Evolutionary conservation across 2,329 filamentous ascomycete genomes (phyloP), one percentile per base, ranked within the genome.

Genomic region (Bertia moriformis): DNA sequence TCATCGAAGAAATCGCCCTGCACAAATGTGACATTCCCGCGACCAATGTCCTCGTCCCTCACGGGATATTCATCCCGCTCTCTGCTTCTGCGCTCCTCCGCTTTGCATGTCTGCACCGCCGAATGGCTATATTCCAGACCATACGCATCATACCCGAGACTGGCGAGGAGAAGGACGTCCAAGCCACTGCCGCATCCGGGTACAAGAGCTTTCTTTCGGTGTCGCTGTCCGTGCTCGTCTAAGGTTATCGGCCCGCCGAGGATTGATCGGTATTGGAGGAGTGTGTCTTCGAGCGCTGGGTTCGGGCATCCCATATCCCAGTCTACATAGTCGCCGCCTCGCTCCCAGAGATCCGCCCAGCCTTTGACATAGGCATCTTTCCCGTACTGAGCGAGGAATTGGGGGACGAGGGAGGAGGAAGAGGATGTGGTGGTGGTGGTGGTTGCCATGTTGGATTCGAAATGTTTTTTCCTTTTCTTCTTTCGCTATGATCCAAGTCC

Each of bases 181-280:
- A 91, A 81, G 4, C 86, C 87, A 37, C 73, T 71, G 0, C 86
- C 87, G 56, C 86, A 93, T 4, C 85, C 86, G 0, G 86, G 83
- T 0, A 93, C 80, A 5, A 93, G 63, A 1, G 79, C 85, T 41
- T 62, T 65, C 48, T 69, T 71, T 40, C 59, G 47, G 15, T 35
- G 17, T 7, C 10, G 7, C 7, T 35, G 12, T 7, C 32, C 32
- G 10, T 35, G 32, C 15, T 7, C 32, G 15, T 35, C 32, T 13
- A 46, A 39, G 7, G 49, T 38, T 27, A 57, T 43, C 3, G 56
- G 46, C 1, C 45, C 48, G 2, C 61, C 61, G 19, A 69, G 48
- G 3, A 60, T 50, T 13, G 55, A 49, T 2, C 45, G 47, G 3
- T 52, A 50, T 40, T 60, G 51, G 7, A 57, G 48, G 18, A 79